These are phyloP conservation scores for Nigrograna mackinnonii DNA, from an alignment of 2,329 filamentous ascomycete genomes.

Conservation along the genomic window DNA sequence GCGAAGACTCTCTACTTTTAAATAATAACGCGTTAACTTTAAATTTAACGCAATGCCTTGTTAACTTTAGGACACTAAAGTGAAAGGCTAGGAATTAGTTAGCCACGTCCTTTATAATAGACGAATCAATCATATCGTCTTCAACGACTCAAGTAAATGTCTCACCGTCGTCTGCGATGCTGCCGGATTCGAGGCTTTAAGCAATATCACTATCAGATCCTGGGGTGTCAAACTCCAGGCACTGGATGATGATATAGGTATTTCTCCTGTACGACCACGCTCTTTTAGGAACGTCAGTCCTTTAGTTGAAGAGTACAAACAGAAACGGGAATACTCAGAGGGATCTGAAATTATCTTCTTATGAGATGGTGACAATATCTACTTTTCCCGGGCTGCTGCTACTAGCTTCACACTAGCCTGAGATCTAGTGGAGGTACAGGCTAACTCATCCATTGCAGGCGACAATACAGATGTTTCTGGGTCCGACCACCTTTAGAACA, in stretches of 20 bases:
- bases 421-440: conserved; percentile 27
- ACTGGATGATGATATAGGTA: conserved; percentile 13
- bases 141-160: not conserved
- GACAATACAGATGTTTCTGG: conserved; percentile 11
- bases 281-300: conserved; percentile 2
- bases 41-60: no score
- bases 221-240: conserved; percentile 31
- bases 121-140: no score
- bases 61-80: no score
- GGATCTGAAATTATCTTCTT: conserved; percentile 28
- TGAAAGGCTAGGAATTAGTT: no score
- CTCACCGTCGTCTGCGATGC: conserved; percentile 1
- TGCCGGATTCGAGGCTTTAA: conserved; percentile 1
- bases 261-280: conserved; percentile 15
- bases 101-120: no score
- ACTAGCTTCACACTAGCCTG: conserved; percentile 18
- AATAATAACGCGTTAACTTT: no score
- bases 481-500: conserved; percentile 7
- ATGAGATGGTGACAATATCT: conserved; percentile 27
- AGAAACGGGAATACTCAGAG: conserved; percentile 15
- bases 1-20: no score
- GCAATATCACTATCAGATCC: conserved; percentile 9
- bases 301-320: conserved; percentile 15
- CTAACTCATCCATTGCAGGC: conserved; percentile 33
- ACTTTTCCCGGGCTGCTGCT: conserved; percentile 6